Evolutionary conservation across 805 yeast genomes (phyloP).

Genomic region (Saturnispora hagleri): DNA sequence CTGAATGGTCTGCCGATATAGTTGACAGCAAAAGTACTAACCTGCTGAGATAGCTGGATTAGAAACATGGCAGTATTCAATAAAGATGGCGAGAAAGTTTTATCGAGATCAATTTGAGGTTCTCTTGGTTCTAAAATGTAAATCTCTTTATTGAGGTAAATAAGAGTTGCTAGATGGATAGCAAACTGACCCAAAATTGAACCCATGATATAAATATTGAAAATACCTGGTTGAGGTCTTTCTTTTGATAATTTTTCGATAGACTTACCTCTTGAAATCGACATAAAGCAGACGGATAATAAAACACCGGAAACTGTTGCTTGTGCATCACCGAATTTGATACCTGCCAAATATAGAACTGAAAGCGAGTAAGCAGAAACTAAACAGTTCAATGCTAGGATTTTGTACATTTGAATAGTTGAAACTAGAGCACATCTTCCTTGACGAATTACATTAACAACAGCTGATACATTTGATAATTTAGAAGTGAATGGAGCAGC

Average conservation of each 20-base stretch:
- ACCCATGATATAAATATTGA: constrained; percentile 94
- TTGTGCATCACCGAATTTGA: constrained; percentile 96
- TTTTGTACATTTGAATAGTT: constrained; percentile 98
- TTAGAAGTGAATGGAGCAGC: constrained; percentile 99
- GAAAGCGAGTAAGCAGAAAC: constrained; percentile 94
- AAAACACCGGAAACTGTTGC: constrained; percentile 94
- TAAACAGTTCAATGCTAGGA: constrained; percentile 91
- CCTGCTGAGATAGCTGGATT: constrained; percentile 91
- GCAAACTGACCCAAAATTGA: constrained; percentile 96
- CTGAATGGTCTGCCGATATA: constrained; percentile 96
- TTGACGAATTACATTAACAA: constrained; percentile 88
- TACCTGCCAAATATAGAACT: constrained; percentile 92
- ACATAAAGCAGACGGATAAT: constrained; percentile 87
- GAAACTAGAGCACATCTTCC: constrained; percentile 97
- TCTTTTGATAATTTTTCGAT: constrained; percentile 80
- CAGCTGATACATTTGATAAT: constrained; percentile 83
- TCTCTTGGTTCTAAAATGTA: constrained; percentile 88
- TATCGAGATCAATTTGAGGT: constrained; percentile 83
- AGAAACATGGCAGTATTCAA: constrained; percentile 94
- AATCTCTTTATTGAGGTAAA: constrained; percentile 76
- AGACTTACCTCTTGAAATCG: constrained; percentile 90
- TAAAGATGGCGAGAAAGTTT: constrained; percentile 78
- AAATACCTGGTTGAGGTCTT: constrained; percentile 96
- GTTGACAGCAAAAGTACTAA: constrained; percentile 94
- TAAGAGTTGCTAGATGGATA: constrained; percentile 72